These are phyloP conservation scores for Pholiota conissans DNA, from an alignment of 768 basidiomycete species.

Conservation along the genomic window DNA sequence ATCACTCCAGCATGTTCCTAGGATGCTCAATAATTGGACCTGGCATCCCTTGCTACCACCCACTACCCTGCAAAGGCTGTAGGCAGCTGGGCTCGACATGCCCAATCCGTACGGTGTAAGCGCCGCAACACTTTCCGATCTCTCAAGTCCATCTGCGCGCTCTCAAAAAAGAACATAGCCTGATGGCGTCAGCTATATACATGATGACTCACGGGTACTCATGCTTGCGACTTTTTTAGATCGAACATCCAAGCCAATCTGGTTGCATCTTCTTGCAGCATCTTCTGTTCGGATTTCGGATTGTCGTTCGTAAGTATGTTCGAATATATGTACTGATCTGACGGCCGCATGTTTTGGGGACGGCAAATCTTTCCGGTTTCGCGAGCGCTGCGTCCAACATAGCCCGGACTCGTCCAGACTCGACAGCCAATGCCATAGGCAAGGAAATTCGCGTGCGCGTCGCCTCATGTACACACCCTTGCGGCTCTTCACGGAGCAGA, in stretches of 20 bases:
- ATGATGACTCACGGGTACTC: neutral
- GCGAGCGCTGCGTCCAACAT: neutral
- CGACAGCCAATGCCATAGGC: too few species aligned
- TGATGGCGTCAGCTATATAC: neutral
- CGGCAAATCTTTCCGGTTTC: neutral
- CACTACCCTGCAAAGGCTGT: neutral
- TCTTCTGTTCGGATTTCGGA: neutral
- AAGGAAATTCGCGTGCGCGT: too few species aligned
- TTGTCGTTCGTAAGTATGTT: neutral
- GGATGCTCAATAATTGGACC: neutral
- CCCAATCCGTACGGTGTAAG: neutral
- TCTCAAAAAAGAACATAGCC: neutral
- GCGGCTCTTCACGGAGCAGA: neutral
- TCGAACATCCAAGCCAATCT: neutral
- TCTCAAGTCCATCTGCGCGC: neutral
- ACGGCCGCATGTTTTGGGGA: neutral
- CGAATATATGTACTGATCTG: neutral
- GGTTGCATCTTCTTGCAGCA: neutral
- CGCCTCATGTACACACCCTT: neutral
- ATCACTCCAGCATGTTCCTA: neutral
- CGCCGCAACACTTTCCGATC: neutral
- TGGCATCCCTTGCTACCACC: neutral
- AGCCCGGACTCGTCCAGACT: neutral
- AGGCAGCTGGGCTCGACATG: neutral
- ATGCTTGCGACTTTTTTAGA: neutral